Conservation (phyloP, 2,329 filamentous ascomycete genomes). For the Passalora sequoiae region DNA sequence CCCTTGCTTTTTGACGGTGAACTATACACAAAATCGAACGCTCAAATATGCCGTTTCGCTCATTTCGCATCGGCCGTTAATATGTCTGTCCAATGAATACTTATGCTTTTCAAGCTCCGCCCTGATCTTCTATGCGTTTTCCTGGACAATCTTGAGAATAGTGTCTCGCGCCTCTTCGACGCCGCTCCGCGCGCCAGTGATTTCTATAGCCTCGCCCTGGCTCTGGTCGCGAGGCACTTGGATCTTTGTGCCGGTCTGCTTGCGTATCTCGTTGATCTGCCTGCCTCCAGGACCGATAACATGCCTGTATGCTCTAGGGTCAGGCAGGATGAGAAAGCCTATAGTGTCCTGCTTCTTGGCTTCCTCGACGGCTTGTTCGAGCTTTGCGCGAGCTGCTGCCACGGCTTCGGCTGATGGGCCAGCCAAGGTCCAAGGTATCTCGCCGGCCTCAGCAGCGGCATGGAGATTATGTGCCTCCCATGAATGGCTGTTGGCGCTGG, state of each 20-base stretch:
- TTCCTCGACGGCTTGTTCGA: conserved; percentile 68
- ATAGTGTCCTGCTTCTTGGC: conserved; percentile 65
- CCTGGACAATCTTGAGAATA: conserved; percentile 72
- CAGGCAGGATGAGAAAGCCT: conserved; percentile 84
- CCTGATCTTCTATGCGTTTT: conserved; percentile 28
- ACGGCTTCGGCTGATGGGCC: conserved; percentile 69
- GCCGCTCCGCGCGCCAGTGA: conserved; percentile 71
- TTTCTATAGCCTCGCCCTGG: conserved; percentile 77
- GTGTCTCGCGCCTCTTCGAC: conserved; percentile 83
- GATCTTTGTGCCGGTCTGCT: conserved; percentile 88
- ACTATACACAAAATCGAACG: background rate
- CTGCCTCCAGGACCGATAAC: conserved; percentile 85
- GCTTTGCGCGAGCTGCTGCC: conserved; percentile 70
- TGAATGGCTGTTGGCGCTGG: conserved; percentile 63
- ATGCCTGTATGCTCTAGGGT: conserved; percentile 81
- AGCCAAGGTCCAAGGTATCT: conserved; percentile 82
- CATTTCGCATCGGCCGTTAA: conserved; percentile 1
- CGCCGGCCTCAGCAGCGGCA: conserved; percentile 55
- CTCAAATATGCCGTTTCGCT: background rate
- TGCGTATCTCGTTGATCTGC: conserved; percentile 88
- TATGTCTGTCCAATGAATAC: background rate
- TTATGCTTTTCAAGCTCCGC: background rate
- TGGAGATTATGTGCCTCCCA: conserved; percentile 81
- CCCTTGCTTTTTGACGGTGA: too few relatives aligned
- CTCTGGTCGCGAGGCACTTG: conserved; percentile 71